phyloP scores from a whole-genome alignment of 257 asterid species.

The Fraxinus pennsylvanica region DNA sequence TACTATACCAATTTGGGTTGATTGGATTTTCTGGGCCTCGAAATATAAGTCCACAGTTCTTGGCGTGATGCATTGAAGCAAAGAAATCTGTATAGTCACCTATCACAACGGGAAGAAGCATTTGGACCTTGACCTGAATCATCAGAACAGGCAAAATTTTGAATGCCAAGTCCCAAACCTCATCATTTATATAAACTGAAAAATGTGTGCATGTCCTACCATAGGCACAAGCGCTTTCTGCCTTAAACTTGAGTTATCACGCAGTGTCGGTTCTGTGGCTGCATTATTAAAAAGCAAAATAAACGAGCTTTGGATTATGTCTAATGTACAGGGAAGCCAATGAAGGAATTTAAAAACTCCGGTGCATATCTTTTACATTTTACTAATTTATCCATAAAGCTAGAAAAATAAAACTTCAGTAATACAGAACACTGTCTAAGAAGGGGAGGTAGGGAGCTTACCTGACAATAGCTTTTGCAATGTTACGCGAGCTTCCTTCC shows the following conservation, averaged over 20 bases:
- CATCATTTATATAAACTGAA: constrained; percentile 13
- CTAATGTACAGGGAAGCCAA: constrained; percentile 3
- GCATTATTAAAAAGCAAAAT: constrained; percentile 34
- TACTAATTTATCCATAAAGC: not conserved
- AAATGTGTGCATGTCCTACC: constrained; percentile 44
- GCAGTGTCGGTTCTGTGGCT: constrained; percentile 74
- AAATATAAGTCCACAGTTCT: constrained; percentile 83
- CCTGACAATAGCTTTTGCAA: constrained; percentile 90
- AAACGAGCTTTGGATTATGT: constrained; percentile 11
- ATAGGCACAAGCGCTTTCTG: constrained; percentile 70
- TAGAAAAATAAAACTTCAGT: not conserved
- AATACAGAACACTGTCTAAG: not conserved
- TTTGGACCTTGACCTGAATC: constrained; percentile 66
- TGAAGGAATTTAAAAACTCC: constrained; percentile 13
- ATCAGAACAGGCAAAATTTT: constrained; percentile 11
- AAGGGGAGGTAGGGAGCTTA: constrained; percentile 24
- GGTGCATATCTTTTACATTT: constrained; percentile 1
- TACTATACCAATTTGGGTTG: constrained; percentile 68
- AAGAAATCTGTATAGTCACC: constrained; percentile 97
- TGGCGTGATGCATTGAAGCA: constrained; percentile 87
- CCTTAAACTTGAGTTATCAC: constrained; percentile 66
- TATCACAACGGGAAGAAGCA: constrained; percentile 83
- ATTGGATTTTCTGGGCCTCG: constrained; percentile 81
- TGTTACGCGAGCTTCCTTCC: constrained; percentile 93
- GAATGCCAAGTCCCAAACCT: constrained; percentile 1